Percentiles rank a stretch among this genome's conserved stretches.
Evolutionary conservation across 1,284 basidiomycete species (phyloP).

Genomic region (Inonotus hispidus): DNA sequence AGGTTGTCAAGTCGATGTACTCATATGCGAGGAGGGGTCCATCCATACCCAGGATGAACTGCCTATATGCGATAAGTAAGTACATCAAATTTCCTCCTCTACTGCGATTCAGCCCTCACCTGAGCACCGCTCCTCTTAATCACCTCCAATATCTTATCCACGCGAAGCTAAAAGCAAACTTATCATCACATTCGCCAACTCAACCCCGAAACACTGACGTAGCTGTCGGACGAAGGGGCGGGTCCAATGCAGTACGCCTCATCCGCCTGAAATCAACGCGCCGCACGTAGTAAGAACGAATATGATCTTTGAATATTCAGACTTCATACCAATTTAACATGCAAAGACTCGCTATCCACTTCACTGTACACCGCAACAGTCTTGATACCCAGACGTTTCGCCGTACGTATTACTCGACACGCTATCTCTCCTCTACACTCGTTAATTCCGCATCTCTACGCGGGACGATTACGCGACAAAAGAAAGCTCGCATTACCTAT

Average conservation of each 20-base stretch:
- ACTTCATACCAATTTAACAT: slow-evolving; percentile 65
- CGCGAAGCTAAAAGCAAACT: slow-evolving; percentile 56
- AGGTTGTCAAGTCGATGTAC: not conserved
- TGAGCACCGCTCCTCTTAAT: slow-evolving; percentile 79
- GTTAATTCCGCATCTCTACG: not conserved
- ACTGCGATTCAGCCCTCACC: slow-evolving; percentile 36
- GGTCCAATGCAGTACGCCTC: slow-evolving; percentile 94
- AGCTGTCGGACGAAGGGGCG: slow-evolving; percentile 82
- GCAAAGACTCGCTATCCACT: slow-evolving; percentile 72
- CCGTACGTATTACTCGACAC: slow-evolving; percentile 86
- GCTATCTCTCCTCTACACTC: slow-evolving; percentile 85
- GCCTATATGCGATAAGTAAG: slow-evolving; percentile 39
- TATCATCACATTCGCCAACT: not conserved
- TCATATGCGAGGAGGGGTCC: not conserved
- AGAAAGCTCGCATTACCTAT: slow-evolving; percentile 43
- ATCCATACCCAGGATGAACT: slow-evolving; percentile 69
- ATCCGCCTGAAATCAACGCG: slow-evolving; percentile 60
- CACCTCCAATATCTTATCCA: slow-evolving; percentile 85
- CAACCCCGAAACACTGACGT: slow-evolving; percentile 47
- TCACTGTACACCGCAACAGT: slow-evolving; percentile 90
- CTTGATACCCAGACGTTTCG: slow-evolving; percentile 81
- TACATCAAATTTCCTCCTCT: not conserved
- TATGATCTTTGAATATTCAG: not conserved
- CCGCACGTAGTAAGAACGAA: not conserved
- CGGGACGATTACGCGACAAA: not conserved